Evolutionary conservation across 2,329 filamentous ascomycete species (phyloP).

Genomic region (Hymenoscyphus scutula): DNA sequence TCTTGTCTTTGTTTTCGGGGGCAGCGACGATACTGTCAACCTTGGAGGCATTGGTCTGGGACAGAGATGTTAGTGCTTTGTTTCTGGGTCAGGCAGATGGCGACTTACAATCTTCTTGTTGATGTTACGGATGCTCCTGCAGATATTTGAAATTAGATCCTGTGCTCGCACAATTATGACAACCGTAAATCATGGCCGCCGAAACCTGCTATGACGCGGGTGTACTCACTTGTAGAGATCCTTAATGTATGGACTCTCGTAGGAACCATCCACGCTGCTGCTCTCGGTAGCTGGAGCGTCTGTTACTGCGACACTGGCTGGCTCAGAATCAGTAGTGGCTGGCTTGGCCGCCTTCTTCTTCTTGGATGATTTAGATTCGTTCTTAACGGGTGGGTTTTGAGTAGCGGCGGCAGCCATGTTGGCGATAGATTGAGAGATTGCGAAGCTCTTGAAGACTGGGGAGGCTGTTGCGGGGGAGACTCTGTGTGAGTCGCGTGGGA

Average conservation of each 20-base stretch:
- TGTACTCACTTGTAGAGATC: slow-evolving; percentile 83
- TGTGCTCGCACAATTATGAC: slow-evolving; percentile 11
- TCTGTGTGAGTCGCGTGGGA: slow-evolving; percentile 15
- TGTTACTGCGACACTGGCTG: slow-evolving; percentile 42
- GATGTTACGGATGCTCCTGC: slow-evolving; percentile 83
- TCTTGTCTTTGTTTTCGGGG: slow-evolving; percentile 63
- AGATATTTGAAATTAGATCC: slow-evolving; percentile 17
- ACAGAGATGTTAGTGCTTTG: slow-evolving; percentile 21
- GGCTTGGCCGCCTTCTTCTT: slow-evolving; percentile 60
- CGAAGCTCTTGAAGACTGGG: slow-evolving; percentile 9
- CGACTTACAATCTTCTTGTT: slow-evolving; percentile 87
- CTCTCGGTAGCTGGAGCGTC: slow-evolving; percentile 45
- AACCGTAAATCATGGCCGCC: neutral
- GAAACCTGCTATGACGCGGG: neutral
- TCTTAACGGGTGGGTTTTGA: slow-evolving; percentile 59
- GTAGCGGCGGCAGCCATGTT: slow-evolving; percentile 63
- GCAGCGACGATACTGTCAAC: slow-evolving; percentile 64
- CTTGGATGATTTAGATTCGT: slow-evolving; percentile 64
- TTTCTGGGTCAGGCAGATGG: neutral
- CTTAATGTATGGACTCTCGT: slow-evolving; percentile 77
- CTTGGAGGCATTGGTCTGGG: slow-evolving; percentile 67
- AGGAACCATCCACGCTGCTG: slow-evolving; percentile 49
- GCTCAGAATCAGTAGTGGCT: slow-evolving; percentile 54
- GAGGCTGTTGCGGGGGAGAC: slow-evolving; percentile 14
- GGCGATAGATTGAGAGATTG: slow-evolving; percentile 8